Conservation (phyloP, 2,329 filamentous ascomycete genomes). For the Cladosporium halotolerans region DNA sequence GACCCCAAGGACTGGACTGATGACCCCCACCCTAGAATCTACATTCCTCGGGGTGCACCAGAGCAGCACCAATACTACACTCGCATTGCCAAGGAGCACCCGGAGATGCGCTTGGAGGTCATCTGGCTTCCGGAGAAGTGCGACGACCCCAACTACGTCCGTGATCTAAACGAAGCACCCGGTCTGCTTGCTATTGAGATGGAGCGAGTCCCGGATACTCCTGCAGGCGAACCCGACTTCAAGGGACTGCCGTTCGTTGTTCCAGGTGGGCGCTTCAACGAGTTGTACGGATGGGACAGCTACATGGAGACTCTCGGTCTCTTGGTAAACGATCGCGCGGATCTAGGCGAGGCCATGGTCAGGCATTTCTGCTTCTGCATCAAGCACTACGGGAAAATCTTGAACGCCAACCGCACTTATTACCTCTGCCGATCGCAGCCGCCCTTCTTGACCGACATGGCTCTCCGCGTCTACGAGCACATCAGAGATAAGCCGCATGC, state of each 20-base stretch:
- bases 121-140: slow-evolving; percentile 63
- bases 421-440: slow-evolving; percentile 92
- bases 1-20: slow-evolving; percentile 96
- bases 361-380: slow-evolving; percentile 97
- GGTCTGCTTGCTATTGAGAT: slow-evolving; percentile 86
- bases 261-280: slow-evolving; percentile 94
- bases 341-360: slow-evolving; percentile 91
- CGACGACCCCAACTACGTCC: slow-evolving; percentile 69
- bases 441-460: slow-evolving; percentile 96
- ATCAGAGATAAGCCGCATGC: slow-evolving; percentile 81
- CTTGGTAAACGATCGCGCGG: slow-evolving; percentile 73
- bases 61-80: slow-evolving; percentile 88
- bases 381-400: slow-evolving; percentile 94
- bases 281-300: slow-evolving; percentile 97
- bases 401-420: slow-evolving; percentile 94
- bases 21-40: slow-evolving; percentile 84
- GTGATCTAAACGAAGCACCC: slow-evolving; percentile 77
- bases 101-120: slow-evolving; percentile 83
- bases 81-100: slow-evolving; percentile 67
- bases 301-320: slow-evolving; percentile 96
- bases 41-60: slow-evolving; percentile 75
- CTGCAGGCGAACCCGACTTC: slow-evolving; percentile 63
- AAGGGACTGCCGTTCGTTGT: slow-evolving; percentile 91
- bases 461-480: slow-evolving; percentile 83
- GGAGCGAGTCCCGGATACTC: slow-evolving; percentile 58